Evolutionary conservation across 352 stramenopile species (phyloP), one percentile per base, ranked within the genome.

Genomic region (Phytopythium montanum): DNA sequence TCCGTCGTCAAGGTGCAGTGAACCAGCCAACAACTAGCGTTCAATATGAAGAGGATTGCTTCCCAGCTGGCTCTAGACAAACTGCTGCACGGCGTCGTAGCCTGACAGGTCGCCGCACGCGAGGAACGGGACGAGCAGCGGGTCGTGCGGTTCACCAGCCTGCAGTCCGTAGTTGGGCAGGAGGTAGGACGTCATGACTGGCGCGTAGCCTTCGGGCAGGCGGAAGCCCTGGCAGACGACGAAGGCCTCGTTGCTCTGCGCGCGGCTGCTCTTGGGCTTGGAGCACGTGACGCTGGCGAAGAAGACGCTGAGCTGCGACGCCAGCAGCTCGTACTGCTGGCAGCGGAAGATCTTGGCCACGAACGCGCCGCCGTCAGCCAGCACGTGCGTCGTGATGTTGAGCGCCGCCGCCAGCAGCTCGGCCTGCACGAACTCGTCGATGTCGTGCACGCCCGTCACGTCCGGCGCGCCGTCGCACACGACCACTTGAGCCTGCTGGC

Each of bases 321-420:
- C 98, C 10, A 99, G 71, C 31, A 99, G 83, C 19, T 96, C 90
- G 45, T 98, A 96, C 79, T 99, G 95, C 48, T 96, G 78, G 42
- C 96, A 98, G 19, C 97, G 83, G 69, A 99, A 99, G 62, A 99
- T 99, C 79, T 99, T 99, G 53, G 97, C 97, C 19, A 99, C 95
- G 71, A 99, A 99, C 19, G 87, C 92, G n/a, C 98, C 98, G 18
- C 90, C 89, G 16, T 81, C 70, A 23, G 80, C 72, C 19, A 99
- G 75, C 39, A 99, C 92, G 67, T 98, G 94, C 0, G 93, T 98
- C 12, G 96, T 98, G 59, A 99, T 99, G 71, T 98, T 98, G 23
- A 99, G 81, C n/a, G 97, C 97, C 0, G 96, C 94, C 0, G 98
- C 76, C 16, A 99, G 71, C 23, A 99, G 83, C 69, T 99, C 94